These are phyloP conservation scores for Trichopus zeylanicus DNA, from an alignment of 116 monocot genomes.

Conservation along the genomic window DNA sequence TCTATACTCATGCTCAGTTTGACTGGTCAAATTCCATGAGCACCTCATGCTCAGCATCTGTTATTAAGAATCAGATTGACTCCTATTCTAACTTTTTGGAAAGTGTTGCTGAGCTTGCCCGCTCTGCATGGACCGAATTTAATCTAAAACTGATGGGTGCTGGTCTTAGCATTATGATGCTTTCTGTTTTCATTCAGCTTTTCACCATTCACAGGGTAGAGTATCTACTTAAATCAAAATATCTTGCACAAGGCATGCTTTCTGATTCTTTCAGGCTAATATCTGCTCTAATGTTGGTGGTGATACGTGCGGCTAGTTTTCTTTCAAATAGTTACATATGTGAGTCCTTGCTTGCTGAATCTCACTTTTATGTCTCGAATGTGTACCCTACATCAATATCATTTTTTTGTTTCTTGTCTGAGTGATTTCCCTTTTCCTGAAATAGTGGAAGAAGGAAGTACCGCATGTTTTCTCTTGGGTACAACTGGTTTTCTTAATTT, in stretches of 20 bases:
- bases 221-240: slow-evolving; percentile 7
- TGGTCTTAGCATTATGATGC: slow-evolving; percentile 59
- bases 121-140: slow-evolving; percentile 96
- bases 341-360: slow-evolving; percentile 29
- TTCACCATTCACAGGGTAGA: slow-evolving; percentile 25
- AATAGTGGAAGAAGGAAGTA: slow-evolving; percentile 85
- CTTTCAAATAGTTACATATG: slow-evolving; percentile 98
- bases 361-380: background rate
- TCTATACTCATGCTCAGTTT: slow-evolving; percentile 49
- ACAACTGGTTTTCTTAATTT: slow-evolving; percentile 50
- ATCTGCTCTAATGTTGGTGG: slow-evolving; percentile 34
- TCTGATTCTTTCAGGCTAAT: slow-evolving; percentile 8
- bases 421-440: slow-evolving; percentile 8
- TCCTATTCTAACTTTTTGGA: slow-evolving; percentile 67
- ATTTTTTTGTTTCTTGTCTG: slow-evolving; percentile 6
- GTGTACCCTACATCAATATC: background rate
- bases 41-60: slow-evolving; percentile 7
- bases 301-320: slow-evolving; percentile 77
- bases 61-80: slow-evolving; percentile 50
- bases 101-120: slow-evolving; percentile 86
- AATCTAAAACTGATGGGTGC: slow-evolving; percentile 67
- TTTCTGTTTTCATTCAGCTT: slow-evolving; percentile 55
- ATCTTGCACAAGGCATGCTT: slow-evolving; percentile 3
- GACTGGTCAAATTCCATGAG: slow-evolving; percentile 42
- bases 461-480: slow-evolving; percentile 80